These are phyloP conservation scores for Lactarius psammicola DNA, from an alignment of 768 basidiomycete species.

Conservation along the genomic window DNA sequence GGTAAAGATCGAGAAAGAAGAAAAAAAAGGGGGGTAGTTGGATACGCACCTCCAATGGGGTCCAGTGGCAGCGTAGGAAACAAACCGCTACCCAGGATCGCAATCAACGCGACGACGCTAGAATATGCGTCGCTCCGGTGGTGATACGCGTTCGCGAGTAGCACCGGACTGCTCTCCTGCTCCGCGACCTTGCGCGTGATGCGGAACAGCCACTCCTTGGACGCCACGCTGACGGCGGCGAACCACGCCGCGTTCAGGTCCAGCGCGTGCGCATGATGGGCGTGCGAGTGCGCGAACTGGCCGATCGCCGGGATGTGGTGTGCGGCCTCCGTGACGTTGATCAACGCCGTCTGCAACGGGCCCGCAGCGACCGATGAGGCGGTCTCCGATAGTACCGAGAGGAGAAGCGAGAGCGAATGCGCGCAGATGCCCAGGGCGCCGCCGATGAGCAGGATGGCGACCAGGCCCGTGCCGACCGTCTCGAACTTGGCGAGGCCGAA, in stretches of 20 bases:
- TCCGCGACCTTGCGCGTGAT: slow-evolving; percentile 87
- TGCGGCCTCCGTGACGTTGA: slow-evolving; percentile 53
- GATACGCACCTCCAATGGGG: slow-evolving; percentile 81
- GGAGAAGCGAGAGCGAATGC: slow-evolving; percentile 84
- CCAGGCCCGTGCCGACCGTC: slow-evolving; percentile 88
- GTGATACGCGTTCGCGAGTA: slow-evolving; percentile 95
- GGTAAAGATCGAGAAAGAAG: background rate
- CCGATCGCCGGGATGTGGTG: slow-evolving; percentile 49
- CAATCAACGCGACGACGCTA: slow-evolving; percentile 84
- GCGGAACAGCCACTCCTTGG: slow-evolving; percentile 93
- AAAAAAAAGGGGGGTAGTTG: slow-evolving; percentile 4
- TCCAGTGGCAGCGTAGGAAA: slow-evolving; percentile 88
- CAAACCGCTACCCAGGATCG: slow-evolving; percentile 87
- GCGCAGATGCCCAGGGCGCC: slow-evolving; percentile 84
- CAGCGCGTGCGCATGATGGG: slow-evolving; percentile 56
- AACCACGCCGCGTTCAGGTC: slow-evolving; percentile 99
- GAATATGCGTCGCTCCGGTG: slow-evolving; percentile 98
- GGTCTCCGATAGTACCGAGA: slow-evolving; percentile 67
- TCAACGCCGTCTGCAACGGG: slow-evolving; percentile 59
- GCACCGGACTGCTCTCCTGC: slow-evolving; percentile 85
- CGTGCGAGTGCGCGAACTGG: slow-evolving; percentile 46
- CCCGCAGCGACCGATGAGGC: slow-evolving; percentile 65
- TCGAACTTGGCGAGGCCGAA: slow-evolving; percentile 94
- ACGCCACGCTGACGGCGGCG: slow-evolving; percentile 71
- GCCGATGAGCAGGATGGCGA: slow-evolving; percentile 82